phyloP scores from a whole-genome alignment of 768 basidiomycete genomes.

The Aureoboletus auriporus region DNA sequence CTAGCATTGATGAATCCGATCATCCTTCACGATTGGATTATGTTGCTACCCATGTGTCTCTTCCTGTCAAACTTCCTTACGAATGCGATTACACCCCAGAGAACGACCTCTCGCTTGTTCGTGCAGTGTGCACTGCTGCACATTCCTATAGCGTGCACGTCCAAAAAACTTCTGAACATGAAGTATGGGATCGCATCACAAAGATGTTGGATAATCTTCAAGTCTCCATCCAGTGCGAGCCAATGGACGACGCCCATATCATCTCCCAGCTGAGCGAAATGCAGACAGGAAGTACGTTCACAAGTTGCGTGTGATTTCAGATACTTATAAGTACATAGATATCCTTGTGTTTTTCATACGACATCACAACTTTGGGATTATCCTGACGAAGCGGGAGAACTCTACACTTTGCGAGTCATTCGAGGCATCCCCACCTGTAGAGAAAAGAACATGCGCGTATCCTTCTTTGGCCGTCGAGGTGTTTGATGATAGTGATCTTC shows the following conservation, averaged over 20 bases:
- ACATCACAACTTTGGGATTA: conserved; percentile 41
- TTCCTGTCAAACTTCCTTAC: background rate
- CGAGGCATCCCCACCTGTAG: conserved; percentile 31
- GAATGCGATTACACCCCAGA: background rate
- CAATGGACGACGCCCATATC: background rate
- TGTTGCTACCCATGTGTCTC: conserved; percentile 10
- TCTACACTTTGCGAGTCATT: conserved; percentile 37
- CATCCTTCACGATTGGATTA: background rate
- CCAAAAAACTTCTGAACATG: background rate
- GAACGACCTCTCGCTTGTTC: background rate
- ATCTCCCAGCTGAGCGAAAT: background rate
- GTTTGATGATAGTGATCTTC: conserved; percentile 12
- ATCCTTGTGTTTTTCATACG: conserved; percentile 34
- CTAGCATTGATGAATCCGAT: too few species aligned
- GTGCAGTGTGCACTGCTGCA: conserved; percentile 3
- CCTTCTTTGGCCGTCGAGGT: conserved; percentile 16
- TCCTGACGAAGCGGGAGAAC: conserved; percentile 26
- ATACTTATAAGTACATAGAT: conserved; percentile 20
- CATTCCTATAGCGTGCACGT: background rate
- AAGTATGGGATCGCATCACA: conserved; percentile 1
- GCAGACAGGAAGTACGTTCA: background rate
- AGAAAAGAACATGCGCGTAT: conserved; percentile 9
- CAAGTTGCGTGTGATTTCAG: background rate
- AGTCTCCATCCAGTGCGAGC: background rate
- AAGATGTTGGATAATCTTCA: conserved; percentile 5